Conservation (phyloP, 768 basidiomycete species). For the Mycena rebaudengoi region DNA sequence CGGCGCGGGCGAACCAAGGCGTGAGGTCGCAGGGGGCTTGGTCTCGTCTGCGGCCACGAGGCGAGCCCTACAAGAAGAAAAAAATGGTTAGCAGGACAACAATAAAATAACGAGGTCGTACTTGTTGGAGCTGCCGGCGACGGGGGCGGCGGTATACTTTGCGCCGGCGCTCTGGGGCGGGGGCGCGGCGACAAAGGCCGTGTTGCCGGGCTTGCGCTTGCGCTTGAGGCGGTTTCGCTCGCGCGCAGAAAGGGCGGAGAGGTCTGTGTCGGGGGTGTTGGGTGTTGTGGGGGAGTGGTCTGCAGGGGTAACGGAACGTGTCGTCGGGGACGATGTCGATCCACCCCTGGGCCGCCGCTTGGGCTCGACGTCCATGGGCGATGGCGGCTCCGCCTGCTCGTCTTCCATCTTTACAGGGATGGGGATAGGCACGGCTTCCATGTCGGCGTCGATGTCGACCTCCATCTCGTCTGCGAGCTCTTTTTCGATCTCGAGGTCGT, state of each 20-base stretch:
- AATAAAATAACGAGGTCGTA: conserved; percentile 33
- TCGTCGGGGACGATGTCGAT: conserved; percentile 50
- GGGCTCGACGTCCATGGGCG: conserved; percentile 56
- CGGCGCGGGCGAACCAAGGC: conserved; percentile 63
- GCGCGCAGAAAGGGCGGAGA: conserved; percentile 79
- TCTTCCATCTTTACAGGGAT: conserved; percentile 48
- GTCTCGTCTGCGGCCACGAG: conserved; percentile 71
- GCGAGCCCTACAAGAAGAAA: conserved; percentile 71
- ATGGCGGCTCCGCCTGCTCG: conserved; percentile 29
- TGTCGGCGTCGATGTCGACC: conserved; percentile 81
- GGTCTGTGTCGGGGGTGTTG: conserved; percentile 54
- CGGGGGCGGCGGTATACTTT: conserved; percentile 67
- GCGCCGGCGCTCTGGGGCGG: conserved; percentile 66
- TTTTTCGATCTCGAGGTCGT: conserved; percentile 87
- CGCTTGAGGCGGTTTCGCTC: conserved; percentile 95
- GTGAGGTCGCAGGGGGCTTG: conserved; percentile 56
- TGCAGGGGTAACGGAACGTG: conserved; percentile 58
- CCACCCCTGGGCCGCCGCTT: conserved; percentile 42
- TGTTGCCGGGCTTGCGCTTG: conserved; percentile 89
- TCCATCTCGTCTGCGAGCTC: conserved; percentile 85
- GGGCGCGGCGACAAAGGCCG: conserved; percentile 81
- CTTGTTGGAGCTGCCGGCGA: conserved; percentile 66
- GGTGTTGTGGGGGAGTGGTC: conserved; percentile 62
- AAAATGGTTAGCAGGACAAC: background rate
- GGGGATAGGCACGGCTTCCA: conserved; percentile 51